A percentile compares a stretch with the other conserved stretches of the same genome.
These are phyloP conservation scores for Fusarium haematococcum DNA, from an alignment of 2,329 filamentous ascomycete species.

Conservation along the genomic window DNA sequence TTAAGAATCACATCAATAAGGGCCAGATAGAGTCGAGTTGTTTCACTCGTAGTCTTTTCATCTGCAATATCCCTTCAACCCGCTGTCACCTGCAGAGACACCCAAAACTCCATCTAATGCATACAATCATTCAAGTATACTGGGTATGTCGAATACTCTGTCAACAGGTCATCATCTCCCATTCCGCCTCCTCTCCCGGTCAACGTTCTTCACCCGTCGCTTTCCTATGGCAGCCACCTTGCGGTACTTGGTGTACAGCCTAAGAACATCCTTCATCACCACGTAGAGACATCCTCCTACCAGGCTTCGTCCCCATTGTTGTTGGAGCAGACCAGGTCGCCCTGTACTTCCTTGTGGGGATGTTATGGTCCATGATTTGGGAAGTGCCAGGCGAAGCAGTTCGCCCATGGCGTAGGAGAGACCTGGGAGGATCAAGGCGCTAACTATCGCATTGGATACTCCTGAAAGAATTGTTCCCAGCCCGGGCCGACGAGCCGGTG, in stretches of 20 bases:
- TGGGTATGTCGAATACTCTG: slow-evolving; percentile 2
- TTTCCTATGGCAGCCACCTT: slow-evolving; percentile 67
- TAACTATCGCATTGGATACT: slow-evolving; percentile 63
- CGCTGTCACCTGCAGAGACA: slow-evolving; percentile 6
- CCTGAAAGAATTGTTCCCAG: slow-evolving; percentile 54
- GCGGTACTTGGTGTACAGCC: slow-evolving; percentile 73
- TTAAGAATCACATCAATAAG: background rate
- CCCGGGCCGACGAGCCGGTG: slow-evolving; percentile 49
- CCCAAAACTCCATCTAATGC: slow-evolving; percentile 39
- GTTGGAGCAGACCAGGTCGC: slow-evolving; percentile 78
- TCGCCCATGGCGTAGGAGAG: slow-evolving; percentile 85
- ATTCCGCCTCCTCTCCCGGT: slow-evolving; percentile 48
- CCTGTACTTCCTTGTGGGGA: slow-evolving; percentile 40
- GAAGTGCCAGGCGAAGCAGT: slow-evolving; percentile 75
- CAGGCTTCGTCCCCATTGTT: slow-evolving; percentile 89
- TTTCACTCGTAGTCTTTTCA: slow-evolving; percentile 10
- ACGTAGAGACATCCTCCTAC: slow-evolving; percentile 91
- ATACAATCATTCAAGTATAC: slow-evolving; percentile 14
- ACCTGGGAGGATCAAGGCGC: slow-evolving; percentile 79
- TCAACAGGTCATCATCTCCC: slow-evolving; percentile 52
- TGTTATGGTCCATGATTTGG: slow-evolving; percentile 72
- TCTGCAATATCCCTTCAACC: slow-evolving; percentile 2
- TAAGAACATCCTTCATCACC: slow-evolving; percentile 77
- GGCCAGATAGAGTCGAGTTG: slow-evolving; percentile 6
- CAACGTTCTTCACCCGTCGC: slow-evolving; percentile 65